phyloP scores from a whole-genome alignment of 371 early-diverging fungal species.

The Mortierella sp. region DNA sequence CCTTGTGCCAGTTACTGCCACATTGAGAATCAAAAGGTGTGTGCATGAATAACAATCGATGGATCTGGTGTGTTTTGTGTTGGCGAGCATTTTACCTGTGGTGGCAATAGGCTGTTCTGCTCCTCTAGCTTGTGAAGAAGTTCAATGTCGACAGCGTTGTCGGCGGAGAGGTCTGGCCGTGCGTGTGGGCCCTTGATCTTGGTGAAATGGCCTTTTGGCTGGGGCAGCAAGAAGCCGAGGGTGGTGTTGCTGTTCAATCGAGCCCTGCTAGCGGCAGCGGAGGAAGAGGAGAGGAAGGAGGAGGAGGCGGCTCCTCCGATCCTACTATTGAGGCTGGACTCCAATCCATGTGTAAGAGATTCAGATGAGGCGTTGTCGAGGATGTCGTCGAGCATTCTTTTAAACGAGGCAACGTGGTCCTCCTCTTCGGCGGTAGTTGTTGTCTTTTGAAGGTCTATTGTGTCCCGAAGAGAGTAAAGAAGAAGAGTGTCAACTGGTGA shows the following conservation, averaged over 20 bases:
- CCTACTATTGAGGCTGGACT: constrained; percentile 41
- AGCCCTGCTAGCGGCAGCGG: constrained; percentile 47
- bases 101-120: constrained; percentile 50
- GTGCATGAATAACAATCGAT: neutral
- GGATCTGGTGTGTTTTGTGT: neutral
- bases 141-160: constrained; percentile 36
- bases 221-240: constrained; percentile 49
- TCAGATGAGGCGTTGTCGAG: constrained; percentile 55
- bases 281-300: constrained; percentile 34
- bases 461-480: neutral
- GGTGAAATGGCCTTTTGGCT: constrained; percentile 53
- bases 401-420: constrained; percentile 58
- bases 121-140: constrained; percentile 55
- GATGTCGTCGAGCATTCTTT: constrained; percentile 57
- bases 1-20: neutral
- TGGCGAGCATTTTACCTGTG: constrained; percentile 36
- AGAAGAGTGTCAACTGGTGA: neutral
- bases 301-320: constrained; percentile 24
- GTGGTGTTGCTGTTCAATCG: constrained; percentile 52
- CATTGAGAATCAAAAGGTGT: neutral
- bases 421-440: constrained; percentile 35
- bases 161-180: constrained; percentile 28
- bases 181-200: constrained; percentile 32
- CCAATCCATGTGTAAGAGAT: constrained; percentile 47
- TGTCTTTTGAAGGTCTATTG: constrained; percentile 17